A percentile compares a stretch with the other conserved stretches of the same genome.
phyloP scores from a whole-genome alignment of 1,284 basidiomycete species.

The Tilletia indica region DNA sequence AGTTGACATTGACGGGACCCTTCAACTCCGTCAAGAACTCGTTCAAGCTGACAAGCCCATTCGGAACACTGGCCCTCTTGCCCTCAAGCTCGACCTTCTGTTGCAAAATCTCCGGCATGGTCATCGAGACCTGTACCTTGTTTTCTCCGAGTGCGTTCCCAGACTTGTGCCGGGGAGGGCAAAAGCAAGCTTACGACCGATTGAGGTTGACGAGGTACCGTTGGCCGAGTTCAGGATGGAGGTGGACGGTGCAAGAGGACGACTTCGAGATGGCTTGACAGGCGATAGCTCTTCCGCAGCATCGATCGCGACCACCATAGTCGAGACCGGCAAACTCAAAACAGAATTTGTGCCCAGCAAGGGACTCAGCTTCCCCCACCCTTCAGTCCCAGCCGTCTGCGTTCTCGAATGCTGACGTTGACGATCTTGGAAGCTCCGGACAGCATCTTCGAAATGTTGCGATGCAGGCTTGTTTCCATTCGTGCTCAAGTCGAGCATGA shows the following conservation, averaged over 20 bases:
- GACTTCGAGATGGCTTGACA: background rate
- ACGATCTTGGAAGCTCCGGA: background rate
- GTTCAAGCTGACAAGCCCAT: background rate
- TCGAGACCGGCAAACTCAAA: background rate
- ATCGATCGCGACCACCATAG: background rate
- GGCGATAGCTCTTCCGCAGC: background rate
- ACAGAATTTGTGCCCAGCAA: background rate
- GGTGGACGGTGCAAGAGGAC: background rate
- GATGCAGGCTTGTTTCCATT: background rate
- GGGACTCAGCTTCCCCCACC: background rate
- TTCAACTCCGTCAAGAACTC: constrained; percentile 4
- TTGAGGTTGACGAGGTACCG: background rate
- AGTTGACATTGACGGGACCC: background rate
- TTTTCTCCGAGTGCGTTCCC: background rate
- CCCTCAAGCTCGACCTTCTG: background rate
- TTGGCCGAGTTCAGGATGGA: background rate
- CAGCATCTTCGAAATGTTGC: background rate
- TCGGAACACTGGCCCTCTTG: background rate
- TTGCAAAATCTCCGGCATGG: background rate
- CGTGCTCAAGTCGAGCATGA: background rate
- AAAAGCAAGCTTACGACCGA: background rate
- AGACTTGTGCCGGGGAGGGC: background rate
- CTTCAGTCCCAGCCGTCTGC: constrained; percentile 1
- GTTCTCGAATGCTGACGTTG: background rate
- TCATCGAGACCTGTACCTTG: background rate